phyloP scores from a whole-genome alignment of 768 basidiomycete genomes.

The Rhodotorula graminis region DNA sequence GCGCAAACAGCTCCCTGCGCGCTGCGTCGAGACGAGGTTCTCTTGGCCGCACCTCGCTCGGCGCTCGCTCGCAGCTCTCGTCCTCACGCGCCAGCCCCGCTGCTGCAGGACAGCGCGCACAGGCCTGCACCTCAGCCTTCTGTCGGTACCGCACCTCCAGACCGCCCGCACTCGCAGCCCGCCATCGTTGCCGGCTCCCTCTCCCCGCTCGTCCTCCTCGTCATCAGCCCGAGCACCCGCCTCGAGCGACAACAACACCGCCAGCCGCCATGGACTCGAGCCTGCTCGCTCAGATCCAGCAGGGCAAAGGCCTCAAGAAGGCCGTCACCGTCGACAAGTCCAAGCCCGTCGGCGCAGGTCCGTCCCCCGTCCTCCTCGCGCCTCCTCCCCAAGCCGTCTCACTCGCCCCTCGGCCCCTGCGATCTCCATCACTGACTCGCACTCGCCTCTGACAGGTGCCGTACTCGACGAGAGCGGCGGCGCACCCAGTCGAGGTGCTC shows the following conservation, averaged over 20 bases:
- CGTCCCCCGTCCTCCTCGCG: neutral
- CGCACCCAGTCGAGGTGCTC: neutral
- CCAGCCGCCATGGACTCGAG: constrained; percentile 20
- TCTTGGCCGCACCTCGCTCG: no score
- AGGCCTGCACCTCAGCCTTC: no score
- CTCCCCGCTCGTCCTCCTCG: neutral
- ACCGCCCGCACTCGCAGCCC: no score
- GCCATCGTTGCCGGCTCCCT: neutral
- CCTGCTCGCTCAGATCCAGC: constrained; percentile 31
- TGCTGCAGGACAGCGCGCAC: no score
- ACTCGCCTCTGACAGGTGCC: neutral
- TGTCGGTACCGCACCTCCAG: no score
- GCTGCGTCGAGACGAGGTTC: no score
- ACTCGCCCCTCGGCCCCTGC: no score
- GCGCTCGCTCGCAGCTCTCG: no score
- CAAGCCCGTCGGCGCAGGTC: constrained; percentile 5
- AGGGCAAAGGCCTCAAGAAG: constrained; percentile 39
- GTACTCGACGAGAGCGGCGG: neutral
- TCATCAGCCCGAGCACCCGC: neutral
- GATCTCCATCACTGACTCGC: no score
- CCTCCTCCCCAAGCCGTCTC: no score
- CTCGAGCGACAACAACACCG: neutral
- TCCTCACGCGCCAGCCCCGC: no score
- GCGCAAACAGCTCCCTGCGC: no score
- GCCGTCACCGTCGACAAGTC: constrained; percentile 22